A percentile compares a stretch with the other conserved stretches of the same genome.
phyloP scores from a whole-genome alignment of 768 basidiomycete genomes.

The Austroboletus eburneus region DNA sequence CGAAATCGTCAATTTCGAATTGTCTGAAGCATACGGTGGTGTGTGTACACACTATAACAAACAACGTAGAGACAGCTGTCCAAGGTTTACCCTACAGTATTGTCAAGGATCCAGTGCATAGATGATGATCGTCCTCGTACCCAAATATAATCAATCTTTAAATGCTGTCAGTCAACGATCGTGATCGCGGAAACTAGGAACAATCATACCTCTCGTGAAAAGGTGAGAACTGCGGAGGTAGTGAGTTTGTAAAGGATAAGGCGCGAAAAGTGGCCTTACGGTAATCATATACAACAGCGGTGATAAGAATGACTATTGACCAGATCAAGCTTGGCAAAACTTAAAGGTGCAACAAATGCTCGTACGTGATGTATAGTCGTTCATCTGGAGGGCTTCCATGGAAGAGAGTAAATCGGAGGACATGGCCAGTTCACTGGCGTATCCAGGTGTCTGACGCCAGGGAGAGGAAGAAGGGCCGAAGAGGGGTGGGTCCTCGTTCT shows the following conservation, averaged over 20 bases:
- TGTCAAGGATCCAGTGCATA: not conserved
- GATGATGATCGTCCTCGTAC: not conserved
- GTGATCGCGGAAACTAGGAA: not conserved
- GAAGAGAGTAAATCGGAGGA: not conserved
- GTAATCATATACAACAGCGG: not conserved
- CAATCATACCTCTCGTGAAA: not conserved
- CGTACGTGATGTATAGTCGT: not conserved
- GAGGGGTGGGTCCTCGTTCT: no score
- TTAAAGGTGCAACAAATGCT: not conserved
- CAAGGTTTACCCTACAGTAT: not conserved
- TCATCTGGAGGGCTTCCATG: not conserved
- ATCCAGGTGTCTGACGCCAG: no score
- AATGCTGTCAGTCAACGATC: not conserved
- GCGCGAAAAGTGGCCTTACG: not conserved
- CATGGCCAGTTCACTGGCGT: not conserved
- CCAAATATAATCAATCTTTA: slow-evolving; percentile 12
- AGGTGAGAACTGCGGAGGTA: not conserved
- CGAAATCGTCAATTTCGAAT: not conserved
- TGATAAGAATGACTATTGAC: not conserved
- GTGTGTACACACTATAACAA: not conserved
- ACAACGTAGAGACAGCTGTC: slow-evolving; percentile 4
- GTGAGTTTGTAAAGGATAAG: not conserved
- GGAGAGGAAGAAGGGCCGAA: no score
- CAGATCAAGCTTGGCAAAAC: not conserved
- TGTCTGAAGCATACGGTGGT: not conserved